Conservation (phyloP, 169 alveolate species). For the Plasmodium ovale region DNA sequence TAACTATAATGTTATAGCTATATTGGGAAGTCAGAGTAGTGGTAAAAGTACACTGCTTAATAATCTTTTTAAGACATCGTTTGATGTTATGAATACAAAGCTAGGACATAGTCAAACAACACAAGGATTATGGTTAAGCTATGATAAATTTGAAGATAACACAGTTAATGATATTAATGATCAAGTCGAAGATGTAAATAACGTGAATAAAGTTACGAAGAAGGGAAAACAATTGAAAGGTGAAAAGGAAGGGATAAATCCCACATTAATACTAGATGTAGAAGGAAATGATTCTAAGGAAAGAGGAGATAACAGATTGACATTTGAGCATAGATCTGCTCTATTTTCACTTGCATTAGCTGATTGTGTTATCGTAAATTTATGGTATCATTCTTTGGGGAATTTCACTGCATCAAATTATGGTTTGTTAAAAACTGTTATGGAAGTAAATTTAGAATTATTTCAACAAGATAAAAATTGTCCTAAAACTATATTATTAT, state of each 20-base stretch:
- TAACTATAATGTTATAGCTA: conserved; percentile 89
- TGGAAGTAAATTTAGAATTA: conserved; percentile 90
- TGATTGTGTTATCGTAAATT: conserved; percentile 90
- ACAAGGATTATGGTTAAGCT: conserved; percentile 92
- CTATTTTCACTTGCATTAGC: conserved; percentile 91
- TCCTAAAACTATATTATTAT: conserved; percentile 38
- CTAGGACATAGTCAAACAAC: conserved; percentile 94
- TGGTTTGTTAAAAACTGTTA: conserved; percentile 90
- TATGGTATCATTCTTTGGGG: conserved; percentile 91
- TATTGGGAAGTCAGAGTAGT: conserved; percentile 93
- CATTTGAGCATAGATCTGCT: conserved; percentile 93
- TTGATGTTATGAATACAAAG: conserved; percentile 90
- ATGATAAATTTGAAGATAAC: conserved; percentile 62
- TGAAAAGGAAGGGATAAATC: conserved; percentile 20
- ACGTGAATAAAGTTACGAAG: background rate
- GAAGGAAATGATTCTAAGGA: conserved; percentile 94
- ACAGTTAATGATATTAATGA: background rate
- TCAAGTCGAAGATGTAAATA: background rate
- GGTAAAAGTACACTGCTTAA: conserved; percentile 92
- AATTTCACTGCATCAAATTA: conserved; percentile 91
- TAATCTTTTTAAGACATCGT: conserved; percentile 86
- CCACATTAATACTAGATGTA: conserved; percentile 89
- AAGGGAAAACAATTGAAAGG: background rate
- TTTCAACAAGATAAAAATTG: conserved; percentile 77
- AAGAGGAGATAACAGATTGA: conserved; percentile 90